A percentile compares a stretch with the other conserved stretches of the same genome.
These are phyloP conservation scores for Bruguiera gymnorhiza DNA, from an alignment of 345 rosid species.

Conservation along the genomic window DNA sequence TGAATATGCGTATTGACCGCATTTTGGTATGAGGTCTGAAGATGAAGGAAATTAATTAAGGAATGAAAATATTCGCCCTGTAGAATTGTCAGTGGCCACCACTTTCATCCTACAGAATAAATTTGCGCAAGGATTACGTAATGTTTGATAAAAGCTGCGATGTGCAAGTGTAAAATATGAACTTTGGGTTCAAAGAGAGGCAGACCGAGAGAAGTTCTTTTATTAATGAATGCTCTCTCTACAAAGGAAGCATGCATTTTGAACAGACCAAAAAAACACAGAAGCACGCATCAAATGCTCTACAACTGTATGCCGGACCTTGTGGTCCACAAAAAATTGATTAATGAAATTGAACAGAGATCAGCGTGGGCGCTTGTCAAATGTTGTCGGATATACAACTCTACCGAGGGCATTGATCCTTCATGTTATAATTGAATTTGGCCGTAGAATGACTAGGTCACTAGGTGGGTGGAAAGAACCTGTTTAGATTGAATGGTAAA, in stretches of 20 bases:
- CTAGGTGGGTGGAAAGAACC: conserved; percentile 20
- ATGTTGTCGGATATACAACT: conserved; percentile 1
- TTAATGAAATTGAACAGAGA: conserved; percentile 1
- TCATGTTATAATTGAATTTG: neutral
- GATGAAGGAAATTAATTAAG: too few relatives aligned
- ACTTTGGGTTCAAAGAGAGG: neutral
- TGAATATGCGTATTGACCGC: too few relatives aligned
- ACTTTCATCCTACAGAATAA: too few relatives aligned
- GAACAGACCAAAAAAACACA: neutral
- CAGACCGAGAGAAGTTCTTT: neutral
- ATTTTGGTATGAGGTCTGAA: too few relatives aligned
- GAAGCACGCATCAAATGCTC: conserved; percentile 4
- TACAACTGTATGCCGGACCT: conserved; percentile 11
- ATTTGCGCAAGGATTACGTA: neutral
- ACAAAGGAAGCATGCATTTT: conserved; percentile 3
- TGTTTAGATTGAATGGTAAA: conserved; percentile 33
- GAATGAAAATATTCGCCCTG: too few relatives aligned
- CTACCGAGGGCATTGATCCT: neutral
- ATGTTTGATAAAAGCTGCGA: neutral
- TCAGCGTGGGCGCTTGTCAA: neutral
- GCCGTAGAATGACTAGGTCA: conserved; percentile 5
- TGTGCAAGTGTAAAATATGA: neutral
- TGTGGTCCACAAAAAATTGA: conserved; percentile 21
- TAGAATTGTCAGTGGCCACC: too few relatives aligned
- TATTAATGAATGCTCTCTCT: conserved; percentile 22